phyloP scores from a whole-genome alignment of 2,329 filamentous ascomycete genomes.

The Cryphonectria naterciae region DNA sequence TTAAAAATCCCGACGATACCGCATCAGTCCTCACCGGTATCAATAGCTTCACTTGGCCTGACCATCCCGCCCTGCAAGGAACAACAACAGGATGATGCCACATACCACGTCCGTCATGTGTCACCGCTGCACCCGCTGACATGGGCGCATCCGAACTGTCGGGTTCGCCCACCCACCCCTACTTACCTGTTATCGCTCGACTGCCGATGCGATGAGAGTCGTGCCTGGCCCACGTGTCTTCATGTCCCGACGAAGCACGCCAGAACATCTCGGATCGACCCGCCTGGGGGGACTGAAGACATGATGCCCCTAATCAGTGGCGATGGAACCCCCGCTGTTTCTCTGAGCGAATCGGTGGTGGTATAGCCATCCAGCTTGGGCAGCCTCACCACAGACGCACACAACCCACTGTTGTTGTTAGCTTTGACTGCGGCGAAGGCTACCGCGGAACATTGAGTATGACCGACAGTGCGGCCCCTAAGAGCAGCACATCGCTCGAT shows the following conservation, averaged over 20 bases:
- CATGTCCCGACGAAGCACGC: background rate
- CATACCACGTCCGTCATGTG: constrained; percentile 27
- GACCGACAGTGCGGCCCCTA: background rate
- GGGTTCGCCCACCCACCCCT: constrained; percentile 20
- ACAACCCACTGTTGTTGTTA: background rate
- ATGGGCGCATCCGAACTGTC: constrained; percentile 21
- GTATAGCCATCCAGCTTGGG: background rate
- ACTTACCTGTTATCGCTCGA: constrained; percentile 9
- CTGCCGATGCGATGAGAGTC: constrained; percentile 21
- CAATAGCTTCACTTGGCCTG: constrained; percentile 23
- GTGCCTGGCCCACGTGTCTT: constrained; percentile 5
- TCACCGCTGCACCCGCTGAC: constrained; percentile 20
- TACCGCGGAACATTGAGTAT: background rate
- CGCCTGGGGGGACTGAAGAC: background rate
- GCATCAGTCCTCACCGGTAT: constrained; percentile 25
- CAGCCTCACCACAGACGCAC: background rate
- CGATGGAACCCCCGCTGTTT: background rate
- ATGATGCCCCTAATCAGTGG: background rate
- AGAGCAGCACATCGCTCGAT: background rate
- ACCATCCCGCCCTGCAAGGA: constrained; percentile 26
- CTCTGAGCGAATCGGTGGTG: background rate
- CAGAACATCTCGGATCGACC: constrained; percentile 14
- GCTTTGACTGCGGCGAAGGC: background rate
- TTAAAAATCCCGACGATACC: constrained; percentile 16
- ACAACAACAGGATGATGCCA: constrained; percentile 13